Percentiles rank a stretch among this genome's conserved stretches.
Evolutionary conservation across 116 monocot genomes (phyloP).

Genomic region (Cymodocea nodosa): DNA sequence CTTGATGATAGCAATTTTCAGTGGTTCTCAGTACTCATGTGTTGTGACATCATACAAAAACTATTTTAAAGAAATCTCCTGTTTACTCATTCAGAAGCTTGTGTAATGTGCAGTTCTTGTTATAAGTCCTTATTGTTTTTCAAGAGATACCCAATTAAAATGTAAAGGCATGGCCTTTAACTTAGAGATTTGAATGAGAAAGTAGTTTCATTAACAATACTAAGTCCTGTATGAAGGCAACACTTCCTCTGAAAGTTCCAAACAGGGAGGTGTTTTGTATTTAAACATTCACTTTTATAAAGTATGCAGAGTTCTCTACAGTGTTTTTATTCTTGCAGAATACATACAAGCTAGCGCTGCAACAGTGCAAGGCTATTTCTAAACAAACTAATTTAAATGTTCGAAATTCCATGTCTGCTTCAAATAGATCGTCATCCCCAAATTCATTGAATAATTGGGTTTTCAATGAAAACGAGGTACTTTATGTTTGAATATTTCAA

Average conservation of each 20-base stretch:
- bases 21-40: no score
- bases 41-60: no score
- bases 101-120: no score
- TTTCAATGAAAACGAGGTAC: constrained; percentile 92
- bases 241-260: not conserved
- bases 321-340: constrained; percentile 28
- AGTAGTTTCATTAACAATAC: no score
- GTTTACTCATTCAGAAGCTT: no score
- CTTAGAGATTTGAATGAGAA: no score
- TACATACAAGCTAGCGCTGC: constrained; percentile 91
- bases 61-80: no score
- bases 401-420: constrained; percentile 59
- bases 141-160: no score
- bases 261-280: not conserved
- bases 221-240: no score
- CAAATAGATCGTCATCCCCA: constrained; percentile 78
- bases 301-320: not conserved
- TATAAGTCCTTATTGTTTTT: no score
- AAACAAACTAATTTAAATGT: constrained; percentile 37
- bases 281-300: not conserved
- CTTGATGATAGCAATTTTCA: no score
- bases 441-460: constrained; percentile 50
- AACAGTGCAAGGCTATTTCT: constrained; percentile 63
- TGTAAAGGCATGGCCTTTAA: no score
- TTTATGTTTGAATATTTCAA: not conserved